Evolutionary conservation across 139 green algal genomes (phyloP), one percentile per base, ranked within the genome.

Genomic region (Chlorella sp.): DNA sequence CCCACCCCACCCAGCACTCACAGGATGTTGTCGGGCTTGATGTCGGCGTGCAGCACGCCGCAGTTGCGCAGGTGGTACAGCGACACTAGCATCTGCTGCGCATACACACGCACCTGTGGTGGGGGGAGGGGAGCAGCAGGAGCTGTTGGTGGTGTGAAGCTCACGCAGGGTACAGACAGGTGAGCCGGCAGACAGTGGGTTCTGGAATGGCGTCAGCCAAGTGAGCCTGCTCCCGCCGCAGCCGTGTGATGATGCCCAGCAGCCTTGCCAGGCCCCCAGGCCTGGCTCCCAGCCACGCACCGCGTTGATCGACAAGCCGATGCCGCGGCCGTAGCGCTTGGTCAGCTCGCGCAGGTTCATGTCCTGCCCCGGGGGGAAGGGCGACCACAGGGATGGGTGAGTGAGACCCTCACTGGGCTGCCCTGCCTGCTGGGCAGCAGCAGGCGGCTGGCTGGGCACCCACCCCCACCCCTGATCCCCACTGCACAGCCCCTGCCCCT

Each of bases 21-120:
- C 30, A 99, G 95, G 70, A 99, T 98, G 94, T 99, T 99, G 93
- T 99, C 97, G 7, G 97, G 97, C 94, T 99, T 99, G 92, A 99
- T 98, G 89, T 99, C 97, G 15, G 97, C 97, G 84, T 99, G 97
- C 60, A 99, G 92, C 47, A 99, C 90, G 39, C 92, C 91, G 81
- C 94, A 97, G 85, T 93, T 92, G 32, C 67, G 70, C 82, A 93
- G 88, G 91, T 99, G 97, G 76, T 96, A 91, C 81, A 99, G 93
- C 15, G 95, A 94, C 28, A 98, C 90, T 82, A 99, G 90, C 88
- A 99, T 91, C 93, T 99, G 97, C 39, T 89, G 89, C 2, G 96
- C 92, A 74, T 98, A 99, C 81, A 95, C 89, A 16, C 93, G 93
- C 73, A 99, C 51, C 51, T 60, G 51, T 15, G 11, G 51, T 4